Percentiles rank a stretch among this genome's conserved stretches.
Conservation (phyloP, 176 grass and related monocot species). For the Oryza glumipatula region DNA sequence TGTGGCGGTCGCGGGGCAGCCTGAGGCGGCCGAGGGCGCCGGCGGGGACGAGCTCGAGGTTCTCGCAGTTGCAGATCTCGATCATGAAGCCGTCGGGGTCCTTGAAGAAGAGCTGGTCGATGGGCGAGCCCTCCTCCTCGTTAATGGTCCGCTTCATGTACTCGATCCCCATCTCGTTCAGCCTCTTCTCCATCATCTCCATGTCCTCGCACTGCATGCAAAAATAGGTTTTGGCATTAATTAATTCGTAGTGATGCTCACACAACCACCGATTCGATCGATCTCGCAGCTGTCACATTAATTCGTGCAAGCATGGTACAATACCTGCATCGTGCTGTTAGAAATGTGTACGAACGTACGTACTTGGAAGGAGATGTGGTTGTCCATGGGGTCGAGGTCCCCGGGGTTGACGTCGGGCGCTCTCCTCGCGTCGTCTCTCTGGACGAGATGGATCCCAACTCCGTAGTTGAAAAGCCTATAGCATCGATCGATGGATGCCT, state of each 20-base stretch:
- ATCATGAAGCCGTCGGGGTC: constrained; percentile 84
- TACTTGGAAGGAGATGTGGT: constrained; percentile 80
- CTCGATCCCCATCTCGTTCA: constrained; percentile 54
- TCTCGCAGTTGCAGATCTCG: constrained; percentile 90
- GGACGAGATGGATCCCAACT: constrained; percentile 69
- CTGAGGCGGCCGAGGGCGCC: constrained; percentile 55
- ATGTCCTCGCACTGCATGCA: constrained; percentile 63
- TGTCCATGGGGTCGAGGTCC: constrained; percentile 75
- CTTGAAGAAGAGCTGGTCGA: constrained; percentile 85
- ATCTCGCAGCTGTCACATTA: too few relatives aligned
- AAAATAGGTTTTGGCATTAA: too few relatives aligned
- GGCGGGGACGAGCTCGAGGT: constrained; percentile 72
- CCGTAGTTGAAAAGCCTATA: constrained; percentile 84
- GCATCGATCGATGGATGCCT: background rate
- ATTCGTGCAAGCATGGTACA: too few relatives aligned
- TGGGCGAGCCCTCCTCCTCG: constrained; percentile 62
- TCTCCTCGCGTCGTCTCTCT: constrained; percentile 42
- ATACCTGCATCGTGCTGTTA: too few relatives aligned
- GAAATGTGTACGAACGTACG: background rate
- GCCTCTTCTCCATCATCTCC: constrained; percentile 56
- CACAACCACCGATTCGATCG: background rate
- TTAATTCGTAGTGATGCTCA: background rate
- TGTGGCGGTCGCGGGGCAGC: constrained; percentile 57
- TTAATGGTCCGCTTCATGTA: constrained; percentile 74
- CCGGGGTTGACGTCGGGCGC: constrained; percentile 46